These are phyloP conservation scores for Sistotremastrum niveocremeum DNA, from an alignment of 768 basidiomycete genomes.

Conservation along the genomic window DNA sequence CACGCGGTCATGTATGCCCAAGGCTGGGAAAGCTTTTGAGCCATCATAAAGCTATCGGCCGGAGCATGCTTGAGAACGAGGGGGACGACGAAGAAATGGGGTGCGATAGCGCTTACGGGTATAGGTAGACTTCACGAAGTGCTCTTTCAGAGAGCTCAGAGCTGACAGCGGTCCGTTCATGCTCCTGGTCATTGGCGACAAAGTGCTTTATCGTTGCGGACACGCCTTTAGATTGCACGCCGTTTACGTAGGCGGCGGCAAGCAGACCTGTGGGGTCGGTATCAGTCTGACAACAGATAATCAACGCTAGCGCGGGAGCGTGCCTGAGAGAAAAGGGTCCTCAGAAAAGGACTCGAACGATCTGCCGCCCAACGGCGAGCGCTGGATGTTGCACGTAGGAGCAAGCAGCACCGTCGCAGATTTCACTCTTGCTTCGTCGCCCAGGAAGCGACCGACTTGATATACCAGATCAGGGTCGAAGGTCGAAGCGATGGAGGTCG, in stretches of 20 bases:
- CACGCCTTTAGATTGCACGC: conserved; percentile 52
- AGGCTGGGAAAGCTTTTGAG: conserved; percentile 47
- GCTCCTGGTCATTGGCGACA: conserved; percentile 61
- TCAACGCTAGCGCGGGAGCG: not conserved
- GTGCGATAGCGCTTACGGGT: conserved; percentile 32
- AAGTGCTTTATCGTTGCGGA: conserved; percentile 66
- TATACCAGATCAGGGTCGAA: conserved; percentile 48
- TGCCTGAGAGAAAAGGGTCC: conserved; percentile 54
- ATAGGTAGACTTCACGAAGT: conserved; percentile 58
- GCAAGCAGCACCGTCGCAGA: conserved; percentile 51
- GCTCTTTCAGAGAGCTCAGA: conserved; percentile 54
- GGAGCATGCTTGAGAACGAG: too few species aligned
- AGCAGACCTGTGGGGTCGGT: conserved; percentile 29
- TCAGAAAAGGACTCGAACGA: conserved; percentile 65
- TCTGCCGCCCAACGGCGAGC: conserved; percentile 45
- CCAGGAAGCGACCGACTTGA: conserved; percentile 45
- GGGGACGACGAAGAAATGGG: not conserved
- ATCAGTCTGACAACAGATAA: too few species aligned
- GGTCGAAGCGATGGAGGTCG: conserved; percentile 56
- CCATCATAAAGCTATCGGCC: conserved; percentile 46
- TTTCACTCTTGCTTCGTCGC: conserved; percentile 50
- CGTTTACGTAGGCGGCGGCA: conserved; percentile 54
- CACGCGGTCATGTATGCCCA: conserved; percentile 59
- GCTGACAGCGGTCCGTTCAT: conserved; percentile 50
- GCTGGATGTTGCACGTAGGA: conserved; percentile 66